Evolutionary conservation across 306 rosid species (phyloP).

Genomic region (Luffa aegyptiaca): DNA sequence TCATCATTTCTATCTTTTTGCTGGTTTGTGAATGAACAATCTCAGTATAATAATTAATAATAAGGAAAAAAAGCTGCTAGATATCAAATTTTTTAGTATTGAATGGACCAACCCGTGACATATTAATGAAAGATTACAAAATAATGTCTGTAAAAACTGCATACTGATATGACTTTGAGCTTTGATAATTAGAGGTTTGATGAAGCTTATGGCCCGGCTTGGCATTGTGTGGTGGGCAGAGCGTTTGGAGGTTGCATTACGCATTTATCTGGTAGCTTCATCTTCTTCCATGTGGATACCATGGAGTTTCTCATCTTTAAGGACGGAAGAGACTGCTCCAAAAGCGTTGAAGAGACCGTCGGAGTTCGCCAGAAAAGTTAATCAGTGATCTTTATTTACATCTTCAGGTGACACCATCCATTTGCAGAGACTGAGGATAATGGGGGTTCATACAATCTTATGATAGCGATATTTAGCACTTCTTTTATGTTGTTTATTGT

Average conservation of each 20-base stretch:
- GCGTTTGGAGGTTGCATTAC: conserved; percentile 68
- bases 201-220: conserved; percentile 55
- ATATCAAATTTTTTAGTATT: not conserved
- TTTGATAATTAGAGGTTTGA: conserved; percentile 34
- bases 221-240: conserved; percentile 64
- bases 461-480: not conserved
- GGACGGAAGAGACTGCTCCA: conserved; percentile 38
- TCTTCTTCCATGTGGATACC: conserved; percentile 49
- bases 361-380: conserved; percentile 27
- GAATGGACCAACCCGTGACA: not conserved
- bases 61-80: not conserved
- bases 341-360: conserved; percentile 39
- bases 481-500: not conserved
- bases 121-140: not conserved
- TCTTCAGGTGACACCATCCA: not conserved
- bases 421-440: not conserved
- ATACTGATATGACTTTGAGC: not conserved
- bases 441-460: not conserved
- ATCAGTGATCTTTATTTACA: not conserved
- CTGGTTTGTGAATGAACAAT: not conserved
- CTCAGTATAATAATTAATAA: not conserved
- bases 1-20: not conserved
- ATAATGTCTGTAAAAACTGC: not conserved
- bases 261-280: conserved; percentile 48
- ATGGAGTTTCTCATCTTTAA: conserved; percentile 71